Percentiles rank a stretch among this genome's conserved stretches.
These are phyloP conservation scores for Echinochloa phyllopogon DNA, from an alignment of 176 grass and related monocot species.

Conservation along the genomic window DNA sequence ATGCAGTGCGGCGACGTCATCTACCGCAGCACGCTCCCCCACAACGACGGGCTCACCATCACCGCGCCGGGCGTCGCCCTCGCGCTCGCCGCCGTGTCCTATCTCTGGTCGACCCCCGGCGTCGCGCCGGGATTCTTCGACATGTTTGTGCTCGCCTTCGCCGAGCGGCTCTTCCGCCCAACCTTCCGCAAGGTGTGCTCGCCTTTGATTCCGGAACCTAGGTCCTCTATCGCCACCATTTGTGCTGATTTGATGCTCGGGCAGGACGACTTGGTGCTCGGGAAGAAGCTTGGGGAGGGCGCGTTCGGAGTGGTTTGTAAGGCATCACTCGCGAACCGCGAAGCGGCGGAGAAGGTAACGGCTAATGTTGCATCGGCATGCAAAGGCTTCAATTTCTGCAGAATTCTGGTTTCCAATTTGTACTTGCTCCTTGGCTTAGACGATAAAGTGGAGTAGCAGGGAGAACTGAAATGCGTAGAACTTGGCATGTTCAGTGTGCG, in stretches of 20 bases:
- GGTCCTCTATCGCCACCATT: background rate
- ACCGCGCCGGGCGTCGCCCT: conserved; percentile 72
- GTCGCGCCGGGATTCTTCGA: conserved; percentile 97
- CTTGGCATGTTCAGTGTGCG: background rate
- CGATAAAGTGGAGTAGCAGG: background rate
- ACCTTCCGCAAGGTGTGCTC: conserved; percentile 77
- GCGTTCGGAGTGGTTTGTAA: conserved; percentile 94
- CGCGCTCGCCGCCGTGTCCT: conserved; percentile 60
- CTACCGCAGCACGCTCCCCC: conserved; percentile 96
- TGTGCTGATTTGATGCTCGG: conserved; percentile 25
- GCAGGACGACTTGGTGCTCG: conserved; percentile 86
- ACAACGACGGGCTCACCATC: conserved; percentile 73
- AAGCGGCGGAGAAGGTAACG: conserved; percentile 70
- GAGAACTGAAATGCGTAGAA: background rate
- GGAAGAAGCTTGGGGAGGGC: conserved; percentile 93
- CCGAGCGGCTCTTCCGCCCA: conserved; percentile 78
- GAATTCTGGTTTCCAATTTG: background rate
- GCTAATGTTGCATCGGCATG: background rate
- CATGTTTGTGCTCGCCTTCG: conserved; percentile 92
- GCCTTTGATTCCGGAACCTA: background rate
- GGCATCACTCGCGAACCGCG: conserved; percentile 70
- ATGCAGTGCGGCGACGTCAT: conserved; percentile 98
- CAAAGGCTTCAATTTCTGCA: background rate
- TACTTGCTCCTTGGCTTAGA: background rate
- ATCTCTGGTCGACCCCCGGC: conserved; percentile 95